Percentiles rank a stretch among this genome's conserved stretches.
These are phyloP conservation scores for Neurospora sp. DNA, from an alignment of 495 filamentous ascomycete genomes.

Conservation along the genomic window DNA sequence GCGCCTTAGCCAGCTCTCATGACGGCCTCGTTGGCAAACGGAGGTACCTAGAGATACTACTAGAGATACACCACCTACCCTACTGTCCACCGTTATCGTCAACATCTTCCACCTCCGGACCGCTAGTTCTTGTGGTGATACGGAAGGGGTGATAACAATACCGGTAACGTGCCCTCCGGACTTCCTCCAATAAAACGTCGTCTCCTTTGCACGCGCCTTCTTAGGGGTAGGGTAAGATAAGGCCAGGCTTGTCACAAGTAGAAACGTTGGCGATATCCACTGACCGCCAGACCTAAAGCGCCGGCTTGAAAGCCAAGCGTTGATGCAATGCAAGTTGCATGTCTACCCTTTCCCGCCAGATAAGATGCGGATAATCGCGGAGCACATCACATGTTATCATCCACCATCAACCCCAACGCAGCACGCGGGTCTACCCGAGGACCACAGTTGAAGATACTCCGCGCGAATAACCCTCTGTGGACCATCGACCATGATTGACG, in stretches of 20 bases:
- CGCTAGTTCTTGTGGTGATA: not conserved
- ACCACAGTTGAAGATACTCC: not conserved
- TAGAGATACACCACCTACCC: not conserved
- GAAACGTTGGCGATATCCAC: not conserved
- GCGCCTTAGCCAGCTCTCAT: not conserved
- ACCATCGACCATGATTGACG: not conserved
- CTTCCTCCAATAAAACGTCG: not conserved
- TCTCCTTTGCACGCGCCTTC: not conserved
- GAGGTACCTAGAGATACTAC: not conserved
- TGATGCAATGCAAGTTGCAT: not conserved
- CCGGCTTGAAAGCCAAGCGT: not conserved
- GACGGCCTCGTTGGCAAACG: not conserved
- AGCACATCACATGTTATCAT: not conserved
- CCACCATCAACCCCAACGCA: not conserved
- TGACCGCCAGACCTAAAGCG: not conserved
- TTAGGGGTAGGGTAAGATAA: too few relatives aligned
- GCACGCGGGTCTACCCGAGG: not conserved
- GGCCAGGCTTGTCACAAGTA: not conserved
- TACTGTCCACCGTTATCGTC: not conserved
- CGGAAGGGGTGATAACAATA: not conserved
- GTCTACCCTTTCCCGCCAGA: not conserved
- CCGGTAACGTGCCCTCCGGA: not conserved
- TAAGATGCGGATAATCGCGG: not conserved
- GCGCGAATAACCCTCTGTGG: not conserved
- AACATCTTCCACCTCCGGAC: not conserved